phyloP scores from a whole-genome alignment of 257 asterid species.

The Nicotiana otophora region DNA sequence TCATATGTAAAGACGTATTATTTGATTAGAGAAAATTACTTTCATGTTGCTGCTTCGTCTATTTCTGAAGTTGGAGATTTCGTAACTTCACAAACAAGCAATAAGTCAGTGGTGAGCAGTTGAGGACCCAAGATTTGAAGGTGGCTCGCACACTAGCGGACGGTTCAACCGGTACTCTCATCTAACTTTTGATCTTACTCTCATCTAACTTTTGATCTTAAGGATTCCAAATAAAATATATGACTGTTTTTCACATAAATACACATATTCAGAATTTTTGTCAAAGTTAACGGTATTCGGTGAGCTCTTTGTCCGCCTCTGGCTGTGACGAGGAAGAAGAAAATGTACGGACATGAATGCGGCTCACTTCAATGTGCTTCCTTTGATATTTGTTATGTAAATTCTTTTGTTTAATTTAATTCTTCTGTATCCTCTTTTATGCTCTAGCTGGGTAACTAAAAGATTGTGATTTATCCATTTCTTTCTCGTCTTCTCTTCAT shows the following conservation, averaged over 20 bases:
- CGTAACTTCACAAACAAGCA: neutral
- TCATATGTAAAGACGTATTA: conserved; percentile 29
- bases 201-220: no score
- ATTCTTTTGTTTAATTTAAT: neutral
- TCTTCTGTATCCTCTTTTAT: neutral
- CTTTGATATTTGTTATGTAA: neutral
- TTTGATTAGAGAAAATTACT: neutral
- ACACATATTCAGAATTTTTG: no score
- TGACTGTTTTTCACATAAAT: no score
- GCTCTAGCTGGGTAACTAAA: neutral
- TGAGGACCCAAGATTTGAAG: no score
- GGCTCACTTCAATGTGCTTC: neutral
- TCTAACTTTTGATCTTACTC: no score
- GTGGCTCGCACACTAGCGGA: accelerated
- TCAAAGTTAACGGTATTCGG: no score
- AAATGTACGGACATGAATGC: neutral
- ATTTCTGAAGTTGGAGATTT: neutral
- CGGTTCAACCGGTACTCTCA: no score
- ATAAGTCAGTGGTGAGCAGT: neutral
- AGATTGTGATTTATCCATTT: neutral
- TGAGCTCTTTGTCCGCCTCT: no score
- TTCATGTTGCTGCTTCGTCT: neutral
- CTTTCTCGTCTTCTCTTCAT: neutral
- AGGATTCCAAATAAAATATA: no score
- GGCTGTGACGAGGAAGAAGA: neutral